A percentile compares a stretch with the other conserved stretches of the same genome.
These are phyloP conservation scores for Phoenix roebelenii DNA, from an alignment of 176 grass and related monocot genomes.

Conservation along the genomic window DNA sequence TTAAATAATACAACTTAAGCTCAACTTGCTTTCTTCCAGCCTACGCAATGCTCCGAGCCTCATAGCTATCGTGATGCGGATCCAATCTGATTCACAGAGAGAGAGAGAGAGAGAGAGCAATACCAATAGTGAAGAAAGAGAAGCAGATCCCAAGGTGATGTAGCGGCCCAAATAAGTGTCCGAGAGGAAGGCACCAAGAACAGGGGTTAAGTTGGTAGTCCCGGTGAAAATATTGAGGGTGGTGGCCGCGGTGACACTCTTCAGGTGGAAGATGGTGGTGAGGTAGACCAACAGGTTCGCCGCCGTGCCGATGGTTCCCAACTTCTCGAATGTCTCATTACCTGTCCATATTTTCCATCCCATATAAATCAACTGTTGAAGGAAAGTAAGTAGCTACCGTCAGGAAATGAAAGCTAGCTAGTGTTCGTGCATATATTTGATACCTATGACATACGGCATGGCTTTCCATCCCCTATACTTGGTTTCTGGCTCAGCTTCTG, in stretches of 20 bases:
- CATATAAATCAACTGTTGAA: too few species aligned
- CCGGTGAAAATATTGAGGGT: slow-evolving; percentile 44
- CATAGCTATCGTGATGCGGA: too few species aligned
- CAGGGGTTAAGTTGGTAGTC: slow-evolving; percentile 56
- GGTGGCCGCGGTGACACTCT: slow-evolving; percentile 36
- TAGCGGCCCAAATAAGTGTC: slow-evolving; percentile 61
- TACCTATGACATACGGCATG: slow-evolving; percentile 66
- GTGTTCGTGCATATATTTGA: neutral
- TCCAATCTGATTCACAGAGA: too few species aligned
- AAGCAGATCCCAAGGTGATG: slow-evolving; percentile 30
- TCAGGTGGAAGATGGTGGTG: slow-evolving; percentile 61
- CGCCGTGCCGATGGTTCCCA: slow-evolving; percentile 50
- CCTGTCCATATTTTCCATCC: neutral
- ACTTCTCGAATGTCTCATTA: slow-evolving; percentile 74
- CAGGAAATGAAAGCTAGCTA: neutral
- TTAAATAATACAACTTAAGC: too few species aligned
- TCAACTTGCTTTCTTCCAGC: too few species aligned
- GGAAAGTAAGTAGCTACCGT: too few species aligned
- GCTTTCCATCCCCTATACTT: slow-evolving; percentile 50
- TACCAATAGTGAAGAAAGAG: slow-evolving; percentile 36
- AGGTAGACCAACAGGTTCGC: slow-evolving; percentile 72
- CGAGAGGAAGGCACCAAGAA: slow-evolving; percentile 44
- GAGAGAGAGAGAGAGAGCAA: neutral
- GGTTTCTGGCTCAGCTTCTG: slow-evolving; percentile 3
- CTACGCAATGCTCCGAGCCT: too few species aligned